Evolutionary conservation across 1,284 basidiomycete species (phyloP), one percentile per base, ranked within the genome.

Genomic region (Sanghuangporus sanghuang): DNA sequence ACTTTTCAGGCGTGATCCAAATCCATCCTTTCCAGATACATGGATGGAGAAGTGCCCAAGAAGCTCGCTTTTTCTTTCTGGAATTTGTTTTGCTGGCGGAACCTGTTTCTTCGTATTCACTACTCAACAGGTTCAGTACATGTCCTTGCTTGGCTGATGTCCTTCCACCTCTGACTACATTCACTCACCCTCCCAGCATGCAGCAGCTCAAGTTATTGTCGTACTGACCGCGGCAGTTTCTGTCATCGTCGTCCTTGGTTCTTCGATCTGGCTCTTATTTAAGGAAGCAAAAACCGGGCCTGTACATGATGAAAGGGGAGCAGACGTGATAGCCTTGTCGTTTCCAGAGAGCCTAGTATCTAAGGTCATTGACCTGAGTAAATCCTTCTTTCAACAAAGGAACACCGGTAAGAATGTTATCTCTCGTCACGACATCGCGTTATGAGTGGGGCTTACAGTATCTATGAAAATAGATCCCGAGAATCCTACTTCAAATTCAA

Each of bases 41-140:
- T 60, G 59, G 59, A 27, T 60, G 16, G n/a, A 36, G 23, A 59
- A 59, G n/a, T 46, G 58, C 21, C 58, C 58, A 5, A 59, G 16
- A 36, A 32, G 32, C 23, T 59, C 58, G 12, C 48, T 59, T 14
- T 49, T 59, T 9, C 23, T 59, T 16, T 23, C 58, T 14, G 58
- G 58, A n/a, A 14, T 50, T 6, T 36, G 40, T 21, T 49, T 35
- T 27, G 38, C 58, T n/a, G 35, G 21, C 21, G 58, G 23, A 48
- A 46, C 42, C n/a, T 46, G 44, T 11, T 38, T 21, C 16, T 59
- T 59, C 27, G 58, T 38, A 21, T 48, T 48, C 8, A 49, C 58
- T 8, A 32, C 58, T 35, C 32, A 38, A 7, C 58, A 59, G 58
- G 58, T 59, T n/a, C 16, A 8, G n/a, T 49, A 21, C 18, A 14